Evolutionary conservation across 305 asterid genomes (phyloP).

Genomic region (Solanum hybrid): DNA sequence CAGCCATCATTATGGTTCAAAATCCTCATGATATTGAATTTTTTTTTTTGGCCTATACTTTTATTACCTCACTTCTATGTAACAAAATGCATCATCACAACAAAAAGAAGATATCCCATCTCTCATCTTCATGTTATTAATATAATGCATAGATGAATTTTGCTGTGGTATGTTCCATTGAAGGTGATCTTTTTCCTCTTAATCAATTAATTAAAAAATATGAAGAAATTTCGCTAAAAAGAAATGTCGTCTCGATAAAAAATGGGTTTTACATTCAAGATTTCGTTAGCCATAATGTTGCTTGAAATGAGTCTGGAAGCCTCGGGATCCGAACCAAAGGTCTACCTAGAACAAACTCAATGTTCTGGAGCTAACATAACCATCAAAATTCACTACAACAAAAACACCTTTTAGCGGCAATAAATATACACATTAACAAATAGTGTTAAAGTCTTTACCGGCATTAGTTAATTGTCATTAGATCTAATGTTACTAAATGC

Average conservation of each 20-base stretch:
- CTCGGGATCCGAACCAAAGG: background rate
- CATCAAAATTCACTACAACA: no score
- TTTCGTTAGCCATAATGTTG: no score
- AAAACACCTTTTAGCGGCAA: no score
- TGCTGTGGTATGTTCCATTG: background rate
- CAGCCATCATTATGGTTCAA: background rate
- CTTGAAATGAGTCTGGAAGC: background rate
- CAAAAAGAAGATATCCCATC: background rate
- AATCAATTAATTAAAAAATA: background rate
- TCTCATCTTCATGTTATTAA: background rate
- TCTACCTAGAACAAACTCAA: no score
- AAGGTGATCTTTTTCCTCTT: background rate
- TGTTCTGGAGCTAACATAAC: background rate
- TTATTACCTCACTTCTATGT: background rate
- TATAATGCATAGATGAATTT: background rate
- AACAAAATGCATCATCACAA: background rate
- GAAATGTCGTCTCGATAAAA: background rate
- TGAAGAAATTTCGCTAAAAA: background rate
- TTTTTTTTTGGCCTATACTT: background rate
- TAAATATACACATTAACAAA: no score
- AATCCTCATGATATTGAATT: background rate
- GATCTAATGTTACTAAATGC: no score
- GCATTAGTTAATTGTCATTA: no score
- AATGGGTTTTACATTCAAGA: background rate
- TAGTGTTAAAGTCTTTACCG: no score